Evolutionary conservation across 306 rosid genomes (phyloP), one percentile per base, ranked within the genome.

Genomic region (Quercus wislizeni): DNA sequence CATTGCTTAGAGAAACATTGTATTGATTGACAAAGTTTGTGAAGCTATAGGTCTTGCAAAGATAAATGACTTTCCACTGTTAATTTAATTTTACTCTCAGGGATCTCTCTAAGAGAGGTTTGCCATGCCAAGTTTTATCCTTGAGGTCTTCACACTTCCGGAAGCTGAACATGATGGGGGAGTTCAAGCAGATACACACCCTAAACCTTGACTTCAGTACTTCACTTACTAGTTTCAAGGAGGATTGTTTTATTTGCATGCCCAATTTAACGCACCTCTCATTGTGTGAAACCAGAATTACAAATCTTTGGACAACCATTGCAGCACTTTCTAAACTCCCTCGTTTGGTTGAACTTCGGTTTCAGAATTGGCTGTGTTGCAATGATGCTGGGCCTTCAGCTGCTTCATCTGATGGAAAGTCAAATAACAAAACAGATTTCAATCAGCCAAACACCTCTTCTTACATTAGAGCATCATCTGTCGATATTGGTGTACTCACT

Each of bases 221-320:
- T 62, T 85, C 86, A 20, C 90, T 93, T 55, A 71, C 88, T 65
- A 83, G 92, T 84, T 93, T 93, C 76, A 87, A 80, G 58, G 91
- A 87, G 83, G 90, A 89, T 59, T 93, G 97, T 80, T 93, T 91
- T 73, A 77, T 81, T 68, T 88, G 92, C 87, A 91, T 93, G 98
- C 98, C 98, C 67, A 88, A 82, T 79, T 88, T 93, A 82, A 83
- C n/a, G 86, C 74, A 80, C 73, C 93, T 93, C 65, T 93, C 97
- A 18, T 75, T 93, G 90, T 91, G 98, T 52, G 94, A 87, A 75
- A 93, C 98, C 43, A 84, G 90, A 78, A 87, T 93, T 83, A 77
- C 91, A 82, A 93, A 93, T 87, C 98, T 93, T 74, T 93, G 94
- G 97, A 89, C 96, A 80, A 91, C 98, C 56, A 80, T 82, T 69